Evolutionary conservation across 2,329 filamentous ascomycete genomes (phyloP).

Genomic region (Monilinia polystroma): DNA sequence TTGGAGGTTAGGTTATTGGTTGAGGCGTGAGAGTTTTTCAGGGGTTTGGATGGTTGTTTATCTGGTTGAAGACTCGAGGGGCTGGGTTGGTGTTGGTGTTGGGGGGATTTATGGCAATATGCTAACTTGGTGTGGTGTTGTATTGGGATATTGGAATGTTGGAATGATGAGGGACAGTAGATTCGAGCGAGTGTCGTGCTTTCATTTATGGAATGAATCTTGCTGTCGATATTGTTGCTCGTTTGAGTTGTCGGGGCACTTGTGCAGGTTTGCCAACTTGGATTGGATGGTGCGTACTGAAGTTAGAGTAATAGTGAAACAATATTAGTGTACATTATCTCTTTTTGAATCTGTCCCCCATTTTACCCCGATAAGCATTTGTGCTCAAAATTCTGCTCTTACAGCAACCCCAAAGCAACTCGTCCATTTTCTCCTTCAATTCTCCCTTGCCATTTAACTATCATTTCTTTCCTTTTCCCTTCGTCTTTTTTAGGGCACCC

Average conservation of each 20-base stretch:
- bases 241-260: too few species aligned
- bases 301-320: neutral
- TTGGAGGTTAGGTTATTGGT: too few species aligned
- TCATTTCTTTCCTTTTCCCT: neutral
- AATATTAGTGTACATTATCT: neutral
- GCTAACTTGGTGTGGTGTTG: neutral
- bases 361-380: neutral
- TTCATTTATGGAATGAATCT: too few species aligned
- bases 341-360: neutral
- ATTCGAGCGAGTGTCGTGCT: too few species aligned
- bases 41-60: too few species aligned
- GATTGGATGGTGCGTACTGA: too few species aligned
- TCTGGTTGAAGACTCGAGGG: too few species aligned
- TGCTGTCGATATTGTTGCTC: too few species aligned
- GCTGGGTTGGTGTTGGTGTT: too few species aligned
- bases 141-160: neutral
- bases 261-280: too few species aligned
- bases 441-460: neutral
- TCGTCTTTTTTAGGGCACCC: conserved; percentile 52
- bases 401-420: neutral
- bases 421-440: neutral
- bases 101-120: neutral
- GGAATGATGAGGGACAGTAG: neutral
- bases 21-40: too few species aligned
- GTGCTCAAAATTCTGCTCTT: neutral